Base-by-base conservation (phyloP, 768 basidiomycete genomes). In the Calocybe cyanea region DNA sequence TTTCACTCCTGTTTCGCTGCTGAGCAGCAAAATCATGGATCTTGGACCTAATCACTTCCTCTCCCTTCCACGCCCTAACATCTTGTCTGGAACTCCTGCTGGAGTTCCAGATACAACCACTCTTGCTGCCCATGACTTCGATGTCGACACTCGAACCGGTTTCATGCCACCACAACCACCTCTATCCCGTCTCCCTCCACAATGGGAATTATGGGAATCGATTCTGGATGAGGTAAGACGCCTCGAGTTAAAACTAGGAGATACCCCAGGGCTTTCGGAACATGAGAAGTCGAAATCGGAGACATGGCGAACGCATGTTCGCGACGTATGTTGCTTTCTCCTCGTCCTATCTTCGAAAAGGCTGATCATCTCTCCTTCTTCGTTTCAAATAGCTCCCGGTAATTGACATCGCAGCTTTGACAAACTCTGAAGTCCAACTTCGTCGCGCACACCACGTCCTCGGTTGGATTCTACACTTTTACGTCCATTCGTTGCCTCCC, bases 151-250 rank as follows among this genome's bases (percentile, higher is more conserved):
- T 8, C 72, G 81, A 13, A 91, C 92, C 0, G 94, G 95, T 0
- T 97, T 98, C 63, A 85, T 97, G 80, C 88, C 94, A 2, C 84
- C 87, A 0, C 71, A 79, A 11, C 77, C 81, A 0, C 92, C 92
- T 1, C 61, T 85, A 0, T 54, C 66, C 6, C 76, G 85, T 17
- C 73, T 95, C 1, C 81, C 84, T 0, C 46, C 32, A 0, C 60
- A 66, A 44, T 95, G 81, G 78, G 82, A 80, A 35, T 57, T 67
- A 36, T 97, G 90, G 92, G 92, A 95, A 61, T 61, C 57, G 8
- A 59, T 62, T 15, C 74, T 85, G 2, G 79, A 77, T 40, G 66
- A 60, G 13, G 85, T 80, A 4, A 64, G 76, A 51, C 54, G 55
- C 1, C 51, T 56, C 25, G 68, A 72, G 38, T 63, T 90, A n/a